phyloP scores from a whole-genome alignment of 352 stramenopile genomes.

The Phytophthora cajani region DNA sequence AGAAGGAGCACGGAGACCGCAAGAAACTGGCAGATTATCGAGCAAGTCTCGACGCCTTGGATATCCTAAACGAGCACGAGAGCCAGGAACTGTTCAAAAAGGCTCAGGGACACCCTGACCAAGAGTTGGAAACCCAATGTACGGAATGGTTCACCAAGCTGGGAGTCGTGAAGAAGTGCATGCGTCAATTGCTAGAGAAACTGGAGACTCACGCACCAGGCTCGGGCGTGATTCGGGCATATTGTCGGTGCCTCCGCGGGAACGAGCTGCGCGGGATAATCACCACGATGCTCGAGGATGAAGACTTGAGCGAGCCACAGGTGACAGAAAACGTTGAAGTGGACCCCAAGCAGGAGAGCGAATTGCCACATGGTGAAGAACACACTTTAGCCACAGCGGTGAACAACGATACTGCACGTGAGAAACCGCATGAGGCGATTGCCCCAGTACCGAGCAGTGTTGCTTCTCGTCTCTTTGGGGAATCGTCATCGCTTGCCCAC shows the following conservation, averaged over 20 bases:
- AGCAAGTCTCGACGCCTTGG: slow-evolving; percentile 64
- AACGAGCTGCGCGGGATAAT: slow-evolving; percentile 46
- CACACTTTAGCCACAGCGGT: background rate
- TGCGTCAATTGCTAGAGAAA: slow-evolving; percentile 65
- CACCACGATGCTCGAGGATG: slow-evolving; percentile 19
- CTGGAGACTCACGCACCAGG: slow-evolving; percentile 55
- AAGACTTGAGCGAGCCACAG: slow-evolving; percentile 2
- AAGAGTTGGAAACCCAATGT: slow-evolving; percentile 43
- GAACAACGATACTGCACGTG: background rate
- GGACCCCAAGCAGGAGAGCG: slow-evolving; percentile 2
- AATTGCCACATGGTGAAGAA: background rate
- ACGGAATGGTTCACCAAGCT: slow-evolving; percentile 56
- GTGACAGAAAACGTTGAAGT: background rate
- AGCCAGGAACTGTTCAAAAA: slow-evolving; percentile 58
- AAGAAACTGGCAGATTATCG: slow-evolving; percentile 75
- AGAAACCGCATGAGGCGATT: slow-evolving; percentile 7
- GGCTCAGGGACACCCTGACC: slow-evolving; percentile 41
- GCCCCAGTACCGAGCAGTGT: slow-evolving; percentile 2
- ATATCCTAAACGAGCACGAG: slow-evolving; percentile 74
- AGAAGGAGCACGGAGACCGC: slow-evolving; percentile 53
- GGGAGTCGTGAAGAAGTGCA: slow-evolving; percentile 59
- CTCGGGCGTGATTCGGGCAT: slow-evolving; percentile 56
- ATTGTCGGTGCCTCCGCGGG: slow-evolving; percentile 51
- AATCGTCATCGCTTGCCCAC: background rate
- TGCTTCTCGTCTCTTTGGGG: slow-evolving; percentile 19